Evolutionary conservation across 371 early-diverging fungal genomes (phyloP), one percentile per base, ranked within the genome.

Genomic region (Parasitella parasitica): DNA sequence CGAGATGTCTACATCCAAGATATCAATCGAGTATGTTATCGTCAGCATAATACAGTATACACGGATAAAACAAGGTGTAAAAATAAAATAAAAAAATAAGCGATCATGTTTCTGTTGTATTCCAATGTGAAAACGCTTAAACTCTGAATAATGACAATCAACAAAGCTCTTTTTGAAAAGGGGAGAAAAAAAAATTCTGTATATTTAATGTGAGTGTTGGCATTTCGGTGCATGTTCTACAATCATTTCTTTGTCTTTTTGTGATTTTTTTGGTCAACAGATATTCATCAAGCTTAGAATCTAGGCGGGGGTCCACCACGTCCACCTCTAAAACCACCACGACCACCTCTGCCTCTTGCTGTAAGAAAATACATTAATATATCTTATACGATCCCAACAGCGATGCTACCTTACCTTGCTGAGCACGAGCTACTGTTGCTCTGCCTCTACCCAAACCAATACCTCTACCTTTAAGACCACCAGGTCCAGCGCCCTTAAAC

Each of bases 401-500:
- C 16, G 7, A 48, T n/a, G n/a, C n/a, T n/a, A n/a, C 3, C 15
- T 36, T 67, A 67, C 67, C 64, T 64, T 65, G 62, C 80, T 93
- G 93, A 60, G 93, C 93, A 64, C 91, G 78, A 9, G 91, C 93
- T 56, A 93, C 94, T 38, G 92, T 91, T 34, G 92, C 94, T 73
- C 88, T 90, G 39, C 93, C 93, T 76, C 93, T 86, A 36, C 91
- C 93, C 63, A 92, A 71, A 66, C 95, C 95, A 52, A 91, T 90
- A 34, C 95, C 94, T 74, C 89, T 83, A 43, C 92, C 92, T 75
- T 91, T 93, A 66, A 89, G 81, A 20, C 87, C 89, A 41, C 90
- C 89, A 28, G 91, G 91, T 26, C 88, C 89, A 37, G 91, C 85
- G 54, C 87, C 85, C 79, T 92, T 91, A 77, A 98, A 97, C 96